A percentile compares a stretch with the other conserved stretches of the same genome.
These are phyloP conservation scores for Limnomonas spitsbergensis DNA, from an alignment of 139 green algal species.

Conservation along the genomic window DNA sequence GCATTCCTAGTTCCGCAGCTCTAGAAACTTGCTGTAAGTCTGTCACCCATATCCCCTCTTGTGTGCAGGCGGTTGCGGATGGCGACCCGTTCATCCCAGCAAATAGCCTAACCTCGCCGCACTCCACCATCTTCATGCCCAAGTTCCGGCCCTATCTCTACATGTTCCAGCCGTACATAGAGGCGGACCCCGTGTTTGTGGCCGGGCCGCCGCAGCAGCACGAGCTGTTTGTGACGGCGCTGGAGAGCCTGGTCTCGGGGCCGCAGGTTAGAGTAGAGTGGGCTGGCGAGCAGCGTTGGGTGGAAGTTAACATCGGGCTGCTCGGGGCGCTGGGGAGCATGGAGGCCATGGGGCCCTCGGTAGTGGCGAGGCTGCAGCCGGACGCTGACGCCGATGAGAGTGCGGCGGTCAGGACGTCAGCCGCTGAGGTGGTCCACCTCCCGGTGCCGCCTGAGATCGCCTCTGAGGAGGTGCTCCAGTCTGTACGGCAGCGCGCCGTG, in stretches of 20 bases:
- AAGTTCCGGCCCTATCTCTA: slow-evolving; percentile 1
- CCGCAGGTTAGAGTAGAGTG: not conserved
- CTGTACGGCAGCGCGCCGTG: not conserved
- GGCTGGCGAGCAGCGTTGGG: not conserved
- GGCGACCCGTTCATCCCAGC: not conserved
- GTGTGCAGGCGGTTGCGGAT: not conserved
- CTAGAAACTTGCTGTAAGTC: too few species aligned
- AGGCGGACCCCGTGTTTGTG: slow-evolving; percentile 6
- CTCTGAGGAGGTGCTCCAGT: not conserved
- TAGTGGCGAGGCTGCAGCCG: not conserved
- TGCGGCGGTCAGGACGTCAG: not conserved
- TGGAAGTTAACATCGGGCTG: slow-evolving; percentile 1
- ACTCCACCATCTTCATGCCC: slow-evolving; percentile 10
- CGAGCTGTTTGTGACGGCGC: not conserved
- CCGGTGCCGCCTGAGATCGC: not conserved
- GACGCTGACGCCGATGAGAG: not conserved
- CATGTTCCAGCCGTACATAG: slow-evolving; percentile 9
- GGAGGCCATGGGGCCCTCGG: not conserved
- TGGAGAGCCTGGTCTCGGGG: not conserved
- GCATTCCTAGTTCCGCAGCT: too few species aligned
- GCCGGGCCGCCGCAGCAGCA: not conserved
- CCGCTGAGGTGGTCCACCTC: not conserved
- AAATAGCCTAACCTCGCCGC: not conserved
- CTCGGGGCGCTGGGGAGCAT: not conserved
- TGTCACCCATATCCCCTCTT: too few species aligned